Base-by-base conservation (phyloP, 805 yeast genomes). In the Yarrowia sp. region DNA sequence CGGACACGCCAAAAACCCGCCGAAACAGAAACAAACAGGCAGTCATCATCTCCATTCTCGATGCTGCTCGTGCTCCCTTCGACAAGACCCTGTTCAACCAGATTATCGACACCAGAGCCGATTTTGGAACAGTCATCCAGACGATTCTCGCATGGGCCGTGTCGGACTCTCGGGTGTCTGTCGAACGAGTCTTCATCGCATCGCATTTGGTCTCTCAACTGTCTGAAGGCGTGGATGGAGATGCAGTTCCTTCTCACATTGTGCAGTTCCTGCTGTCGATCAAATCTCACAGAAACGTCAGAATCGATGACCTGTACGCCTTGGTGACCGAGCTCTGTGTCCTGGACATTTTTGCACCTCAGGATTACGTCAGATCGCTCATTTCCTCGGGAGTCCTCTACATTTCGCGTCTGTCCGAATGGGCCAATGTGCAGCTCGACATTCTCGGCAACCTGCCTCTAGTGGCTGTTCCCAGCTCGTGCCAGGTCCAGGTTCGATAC, bases 331-430 rank as follows among this genome's bases (percentile, higher is more conserved):
- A 85, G 74, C 75, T 87, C 3, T 71, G 77, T 9, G 83, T 81
- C 49, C 71, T 81, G 66, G 83, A 83, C 55, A 75, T 89, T 30
- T 81, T 89, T 30, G 77, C 85, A 2, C 80, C 87, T 15, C 86
- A 89, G 0, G 83, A 89, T 1, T 94, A 94, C 73, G 81, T 93
- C 68, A 80, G 98, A 73, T 86, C 87, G 71, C 79, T 93, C 43
- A 92, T 94, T 53, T 91, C 97, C 10, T 87, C 95, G 0, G 99
- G 98, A 5, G 81, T 92, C 0, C 85, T 93, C 55, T 91, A 90
- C 76, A 76, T 86, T 13, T 78, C 81, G 3, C 82, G 85, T 9
- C 84, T 85, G 6, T 49, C 56, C 17, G 40, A 55, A 9, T 47
- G 60, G 20, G 70, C 70, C 19, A 81, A 81, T 9, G 76, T 78